Percentiles rank a stretch among this genome's conserved stretches.
Evolutionary conservation across 345 rosid species (phyloP).

Genomic region (Melaleuca alternifolia): DNA sequence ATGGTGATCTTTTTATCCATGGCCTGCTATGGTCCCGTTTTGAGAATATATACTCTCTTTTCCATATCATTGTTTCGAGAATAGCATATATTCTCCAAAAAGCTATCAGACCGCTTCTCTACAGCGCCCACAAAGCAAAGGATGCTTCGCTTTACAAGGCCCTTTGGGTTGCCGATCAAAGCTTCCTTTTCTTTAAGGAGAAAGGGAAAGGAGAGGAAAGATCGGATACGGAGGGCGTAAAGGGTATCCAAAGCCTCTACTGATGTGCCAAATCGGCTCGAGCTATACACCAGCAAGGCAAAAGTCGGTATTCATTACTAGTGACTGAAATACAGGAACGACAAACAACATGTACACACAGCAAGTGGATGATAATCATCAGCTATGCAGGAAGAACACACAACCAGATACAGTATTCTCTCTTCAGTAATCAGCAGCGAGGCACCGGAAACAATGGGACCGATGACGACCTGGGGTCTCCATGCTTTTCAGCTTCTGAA

Average conservation of each 20-base stretch:
- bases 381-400: not conserved
- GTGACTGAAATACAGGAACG: not conserved
- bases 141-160: not conserved
- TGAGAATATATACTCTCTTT: not conserved
- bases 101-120: not conserved
- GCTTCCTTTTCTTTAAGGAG: not conserved
- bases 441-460: not conserved
- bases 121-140: not conserved
- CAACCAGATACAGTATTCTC: not conserved
- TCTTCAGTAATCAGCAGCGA: not conserved
- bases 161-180: not conserved
- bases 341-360: not conserved
- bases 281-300: not conserved
- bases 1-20: not conserved
- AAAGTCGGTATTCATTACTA: not conserved
- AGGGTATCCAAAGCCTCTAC: not conserved
- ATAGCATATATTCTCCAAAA: not conserved
- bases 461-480: not conserved
- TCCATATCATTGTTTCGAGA: not conserved
- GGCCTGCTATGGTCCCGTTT: not conserved
- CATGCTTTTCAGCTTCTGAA: not conserved
- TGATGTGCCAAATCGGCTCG: not conserved
- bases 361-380: not conserved
- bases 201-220: not conserved
- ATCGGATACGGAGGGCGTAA: not conserved